Percentiles rank a stretch among this genome's conserved stretches.
phyloP scores from a whole-genome alignment of 192 early-diverging fungal species.

The Coemansia sp. region DNA sequence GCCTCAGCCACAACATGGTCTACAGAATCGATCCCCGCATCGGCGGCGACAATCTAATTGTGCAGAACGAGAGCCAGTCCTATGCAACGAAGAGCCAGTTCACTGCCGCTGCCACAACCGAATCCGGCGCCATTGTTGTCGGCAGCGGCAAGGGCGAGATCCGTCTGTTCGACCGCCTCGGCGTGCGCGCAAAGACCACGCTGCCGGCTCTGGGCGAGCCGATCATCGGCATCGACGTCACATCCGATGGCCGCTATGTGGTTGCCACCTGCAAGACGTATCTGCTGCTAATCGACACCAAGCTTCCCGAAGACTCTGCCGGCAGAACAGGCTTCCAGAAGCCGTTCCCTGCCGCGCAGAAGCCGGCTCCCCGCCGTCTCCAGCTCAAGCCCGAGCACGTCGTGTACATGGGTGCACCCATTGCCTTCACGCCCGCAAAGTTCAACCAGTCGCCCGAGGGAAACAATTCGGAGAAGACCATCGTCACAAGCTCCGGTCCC shows the following conservation, averaged over 20 bases:
- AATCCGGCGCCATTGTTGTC: constrained; percentile 77
- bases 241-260: constrained; percentile 79
- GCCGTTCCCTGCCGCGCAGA: constrained; percentile 61
- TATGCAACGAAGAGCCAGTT: constrained; percentile 75
- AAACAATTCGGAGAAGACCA: constrained; percentile 64
- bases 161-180: constrained; percentile 76
- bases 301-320: constrained; percentile 55
- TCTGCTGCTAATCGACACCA: constrained; percentile 78
- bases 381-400: constrained; percentile 88
- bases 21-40: constrained; percentile 90
- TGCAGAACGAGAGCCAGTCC: constrained; percentile 65
- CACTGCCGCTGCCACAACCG: constrained; percentile 71
- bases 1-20: constrained; percentile 77
- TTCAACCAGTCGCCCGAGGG: constrained; percentile 80
- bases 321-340: constrained; percentile 70
- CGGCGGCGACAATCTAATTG: constrained; percentile 64
- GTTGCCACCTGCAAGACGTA: constrained; percentile 88
- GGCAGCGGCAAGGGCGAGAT: constrained; percentile 87
- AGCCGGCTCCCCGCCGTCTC: constrained; percentile 72
- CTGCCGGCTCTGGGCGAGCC: constrained; percentile 87
- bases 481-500: constrained; percentile 87
- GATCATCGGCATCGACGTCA: constrained; percentile 87
- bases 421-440: constrained; percentile 82
- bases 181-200: constrained; percentile 80
- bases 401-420: constrained; percentile 66